phyloP scores from a whole-genome alignment of 2,329 filamentous ascomycete species.

The Botryotinia convoluta region DNA sequence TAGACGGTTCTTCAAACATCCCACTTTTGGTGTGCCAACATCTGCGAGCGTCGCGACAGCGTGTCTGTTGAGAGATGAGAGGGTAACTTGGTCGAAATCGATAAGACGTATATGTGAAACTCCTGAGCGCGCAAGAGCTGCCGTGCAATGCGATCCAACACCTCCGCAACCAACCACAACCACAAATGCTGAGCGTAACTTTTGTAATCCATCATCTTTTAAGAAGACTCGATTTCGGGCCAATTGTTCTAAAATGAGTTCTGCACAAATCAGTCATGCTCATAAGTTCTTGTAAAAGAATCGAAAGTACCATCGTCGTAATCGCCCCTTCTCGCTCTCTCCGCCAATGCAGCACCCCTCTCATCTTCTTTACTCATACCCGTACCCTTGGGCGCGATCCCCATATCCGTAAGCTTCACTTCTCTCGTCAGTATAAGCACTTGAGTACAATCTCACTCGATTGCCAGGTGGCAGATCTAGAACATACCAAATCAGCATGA shows the following conservation, averaged over 20 bases:
- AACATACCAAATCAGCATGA: conserved; percentile 42
- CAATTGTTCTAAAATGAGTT: conserved; percentile 90
- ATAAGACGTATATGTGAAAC: conserved; percentile 84
- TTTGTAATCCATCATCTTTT: conserved; percentile 73
- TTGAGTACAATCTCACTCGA: not conserved
- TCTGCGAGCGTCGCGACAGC: conserved; percentile 91
- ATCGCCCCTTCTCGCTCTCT: conserved; percentile 59
- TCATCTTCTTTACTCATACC: conserved; percentile 57
- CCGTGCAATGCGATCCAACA: conserved; percentile 87
- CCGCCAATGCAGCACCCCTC: conserved; percentile 56
- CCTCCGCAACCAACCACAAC: conserved; percentile 91
- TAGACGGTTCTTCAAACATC: conserved; percentile 74
- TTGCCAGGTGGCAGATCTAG: not conserved
- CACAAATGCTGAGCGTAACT: conserved; percentile 78
- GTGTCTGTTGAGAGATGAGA: conserved; percentile 93
- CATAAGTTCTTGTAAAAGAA: not conserved
- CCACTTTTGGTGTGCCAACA: conserved; percentile 89
- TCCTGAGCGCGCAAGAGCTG: conserved; percentile 83
- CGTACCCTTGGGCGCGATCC: conserved; percentile 37
- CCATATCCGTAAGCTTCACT: conserved; percentile 51
- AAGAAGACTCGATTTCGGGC: conserved; percentile 92
- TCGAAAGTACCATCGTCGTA: conserved; percentile 52
- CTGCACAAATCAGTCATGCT: conserved; percentile 42
- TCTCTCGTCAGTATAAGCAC: conserved; percentile 40
- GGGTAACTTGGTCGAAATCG: conserved; percentile 96